phyloP scores from a whole-genome alignment of 139 green algal genomes.

The Chlorella ohadii region DNA sequence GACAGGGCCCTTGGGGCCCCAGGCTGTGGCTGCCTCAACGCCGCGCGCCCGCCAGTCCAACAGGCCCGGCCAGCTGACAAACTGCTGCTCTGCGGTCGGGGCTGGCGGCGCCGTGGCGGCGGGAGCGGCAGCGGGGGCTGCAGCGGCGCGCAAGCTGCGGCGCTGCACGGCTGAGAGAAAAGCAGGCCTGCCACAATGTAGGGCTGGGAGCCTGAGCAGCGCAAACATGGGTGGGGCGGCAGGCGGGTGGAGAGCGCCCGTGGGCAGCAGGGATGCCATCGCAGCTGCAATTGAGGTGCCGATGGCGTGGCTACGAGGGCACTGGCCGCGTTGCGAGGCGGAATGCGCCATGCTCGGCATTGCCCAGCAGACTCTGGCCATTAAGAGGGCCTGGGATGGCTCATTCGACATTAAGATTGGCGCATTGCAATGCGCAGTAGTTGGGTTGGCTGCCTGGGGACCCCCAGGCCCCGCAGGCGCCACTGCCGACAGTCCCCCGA shows the following conservation, averaged over 20 bases:
- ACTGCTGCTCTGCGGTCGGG: not conserved
- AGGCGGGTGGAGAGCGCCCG: not conserved
- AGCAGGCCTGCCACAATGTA: not conserved
- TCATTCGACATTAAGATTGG: too few species aligned
- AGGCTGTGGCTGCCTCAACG: not conserved
- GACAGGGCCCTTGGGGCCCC: conserved; percentile 31
- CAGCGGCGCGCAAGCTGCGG: not conserved
- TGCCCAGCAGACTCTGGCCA: too few species aligned
- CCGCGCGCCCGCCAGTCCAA: conserved; percentile 8
- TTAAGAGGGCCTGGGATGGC: too few species aligned
- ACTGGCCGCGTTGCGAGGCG: too few species aligned
- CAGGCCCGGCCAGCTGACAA: conserved; percentile 34
- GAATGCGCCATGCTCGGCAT: too few species aligned
- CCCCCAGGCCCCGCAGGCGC: too few species aligned
- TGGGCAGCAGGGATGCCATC: not conserved
- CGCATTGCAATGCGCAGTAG: too few species aligned
- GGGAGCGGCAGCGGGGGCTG: not conserved
- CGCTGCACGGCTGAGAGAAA: not conserved
- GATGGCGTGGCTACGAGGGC: too few species aligned
- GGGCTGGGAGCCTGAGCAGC: not conserved
- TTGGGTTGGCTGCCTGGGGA: too few species aligned
- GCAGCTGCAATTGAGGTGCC: not conserved
- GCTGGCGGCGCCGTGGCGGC: too few species aligned
- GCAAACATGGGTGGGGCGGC: not conserved
- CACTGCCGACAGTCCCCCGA: too few species aligned